Evolutionary conservation across 2,329 filamentous ascomycete species (phyloP), one percentile per base, ranked within the genome.

Genomic region (Canariomyces notabilis): DNA sequence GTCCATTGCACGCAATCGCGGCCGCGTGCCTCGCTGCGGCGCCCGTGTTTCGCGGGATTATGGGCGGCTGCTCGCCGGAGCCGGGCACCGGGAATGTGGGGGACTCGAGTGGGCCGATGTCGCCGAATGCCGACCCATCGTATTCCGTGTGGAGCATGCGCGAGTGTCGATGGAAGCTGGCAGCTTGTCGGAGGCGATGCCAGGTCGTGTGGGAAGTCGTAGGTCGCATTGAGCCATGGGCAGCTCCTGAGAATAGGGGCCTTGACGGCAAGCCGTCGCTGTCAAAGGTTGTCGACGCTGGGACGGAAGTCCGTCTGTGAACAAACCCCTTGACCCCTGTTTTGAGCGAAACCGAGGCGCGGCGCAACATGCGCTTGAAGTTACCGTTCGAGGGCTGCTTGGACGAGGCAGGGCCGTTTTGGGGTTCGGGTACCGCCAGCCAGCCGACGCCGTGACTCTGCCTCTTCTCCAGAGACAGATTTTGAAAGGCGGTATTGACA

Each of bases 21-120:
- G 79, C 75, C 6, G 69, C 67, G 16, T 80, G 76, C 47, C 81
- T 79, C 22, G 79, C 79, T 2, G 78, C 79, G n/a, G 73, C 76
- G 29, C 80, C 80, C 0, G 73, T 76, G 44, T 80, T 74, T 9
- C 67, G 67, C 3, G 80, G 80, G 21, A 84, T 82, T 48, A 81
- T 65, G 0, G 80, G 80, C 4, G 80, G 80, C 46, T 75, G 76
- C 23, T 67, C 67, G 22, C 72, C 71, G 46, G 70, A 64, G 3
- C 74, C 75, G 2, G 76, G 75, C 4, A 76, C 61, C 0, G 72
- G 70, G n/a, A 59, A 59, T 12, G 61, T 60, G 11, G 66, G 65
- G n/a, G 66, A 66, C 42, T 68, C 64, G 49, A 70, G 64, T 2
- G 64, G 63, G 20, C 60, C 60, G 18, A 68, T 47, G 19, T 54